A percentile compares a stretch with the other conserved stretches of the same genome.
Evolutionary conservation across 2,329 filamentous ascomycete species (phyloP).

Genomic region (Fusarium aywerte): DNA sequence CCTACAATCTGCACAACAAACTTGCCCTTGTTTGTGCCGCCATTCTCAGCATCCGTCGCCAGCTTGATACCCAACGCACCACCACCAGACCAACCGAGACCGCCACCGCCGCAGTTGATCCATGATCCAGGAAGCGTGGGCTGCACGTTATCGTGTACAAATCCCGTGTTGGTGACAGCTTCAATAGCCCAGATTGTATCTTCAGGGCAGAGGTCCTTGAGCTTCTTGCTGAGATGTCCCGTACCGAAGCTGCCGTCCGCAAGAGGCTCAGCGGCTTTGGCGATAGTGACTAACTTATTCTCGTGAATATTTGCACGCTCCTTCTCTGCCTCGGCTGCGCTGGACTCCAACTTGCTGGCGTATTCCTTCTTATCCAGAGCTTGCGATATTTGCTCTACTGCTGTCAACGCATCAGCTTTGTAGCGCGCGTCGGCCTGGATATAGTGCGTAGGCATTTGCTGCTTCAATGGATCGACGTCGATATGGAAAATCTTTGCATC

Average conservation of each 20-base stretch:
- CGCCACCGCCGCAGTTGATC: conserved; percentile 85
- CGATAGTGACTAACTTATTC: conserved; percentile 69
- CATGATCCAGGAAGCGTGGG: conserved; percentile 75
- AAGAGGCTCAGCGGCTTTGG: conserved; percentile 65
- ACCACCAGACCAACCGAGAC: conserved; percentile 83
- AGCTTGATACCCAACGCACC: conserved; percentile 81
- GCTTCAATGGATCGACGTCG: conserved; percentile 73
- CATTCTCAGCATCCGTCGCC: conserved; percentile 60
- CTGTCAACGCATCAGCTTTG: conserved; percentile 70
- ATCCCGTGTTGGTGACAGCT: conserved; percentile 76
- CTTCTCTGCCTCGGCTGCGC: conserved; percentile 47
- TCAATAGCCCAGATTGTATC: conserved; percentile 80
- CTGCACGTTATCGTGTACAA: conserved; percentile 77
- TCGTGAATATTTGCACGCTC: conserved; percentile 68
- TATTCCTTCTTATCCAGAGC: conserved; percentile 64
- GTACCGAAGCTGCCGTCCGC: conserved; percentile 64
- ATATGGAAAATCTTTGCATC: conserved; percentile 70
- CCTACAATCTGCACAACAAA: conserved; percentile 68
- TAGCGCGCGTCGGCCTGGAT: conserved; percentile 73
- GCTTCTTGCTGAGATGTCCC: conserved; percentile 51
- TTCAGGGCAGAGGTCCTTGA: conserved; percentile 51
- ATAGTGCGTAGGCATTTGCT: conserved; percentile 80
- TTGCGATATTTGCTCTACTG: conserved; percentile 75
- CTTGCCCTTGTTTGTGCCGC: conserved; percentile 57
- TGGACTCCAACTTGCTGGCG: conserved; percentile 51